These are phyloP conservation scores for Macrophomina phaseolina DNA, from an alignment of 2,329 filamentous ascomycete species.

Conservation along the genomic window DNA sequence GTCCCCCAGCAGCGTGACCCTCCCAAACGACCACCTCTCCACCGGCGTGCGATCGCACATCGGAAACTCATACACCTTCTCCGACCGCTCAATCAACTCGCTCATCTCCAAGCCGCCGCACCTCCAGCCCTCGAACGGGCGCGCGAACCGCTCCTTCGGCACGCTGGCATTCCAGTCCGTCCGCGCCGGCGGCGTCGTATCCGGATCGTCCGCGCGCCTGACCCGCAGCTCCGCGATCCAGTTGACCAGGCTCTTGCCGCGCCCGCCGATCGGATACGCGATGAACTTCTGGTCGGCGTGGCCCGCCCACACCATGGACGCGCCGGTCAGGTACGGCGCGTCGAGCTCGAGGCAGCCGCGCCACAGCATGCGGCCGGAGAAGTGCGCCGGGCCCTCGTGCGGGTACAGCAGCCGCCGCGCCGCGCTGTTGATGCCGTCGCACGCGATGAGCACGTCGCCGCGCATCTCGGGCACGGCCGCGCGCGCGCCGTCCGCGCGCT, in stretches of 20 bases:
- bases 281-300: conserved; percentile 57
- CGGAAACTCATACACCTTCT: conserved; percentile 53
- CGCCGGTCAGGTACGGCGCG: conserved; percentile 49
- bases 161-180: conserved; percentile 52
- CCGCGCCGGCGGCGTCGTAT: conserved; percentile 49
- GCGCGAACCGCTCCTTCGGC: conserved; percentile 48
- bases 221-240: conserved; percentile 56
- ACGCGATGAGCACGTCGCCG: conserved; percentile 48
- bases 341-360: conserved; percentile 50
- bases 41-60: conserved; percentile 55
- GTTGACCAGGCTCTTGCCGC: conserved; percentile 50
- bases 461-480: conserved; percentile 39
- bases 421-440: conserved; percentile 55
- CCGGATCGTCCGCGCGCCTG: conserved; percentile 48
- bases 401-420: conserved; percentile 51
- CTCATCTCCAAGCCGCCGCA: conserved; percentile 52
- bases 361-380: conserved; percentile 55
- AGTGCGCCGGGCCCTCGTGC: conserved; percentile 51
- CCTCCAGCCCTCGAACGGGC: conserved; percentile 49
- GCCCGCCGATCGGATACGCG: conserved; percentile 52
- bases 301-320: conserved; percentile 54
- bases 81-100: conserved; percentile 50
- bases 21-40: conserved; percentile 43
- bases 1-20: conserved; percentile 51
- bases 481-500: conserved; percentile 31